Evolutionary conservation across 2,329 filamentous ascomycete genomes (phyloP), one percentile per base, ranked within the genome.

Genomic region (Neopestalotiopsis rosae): DNA sequence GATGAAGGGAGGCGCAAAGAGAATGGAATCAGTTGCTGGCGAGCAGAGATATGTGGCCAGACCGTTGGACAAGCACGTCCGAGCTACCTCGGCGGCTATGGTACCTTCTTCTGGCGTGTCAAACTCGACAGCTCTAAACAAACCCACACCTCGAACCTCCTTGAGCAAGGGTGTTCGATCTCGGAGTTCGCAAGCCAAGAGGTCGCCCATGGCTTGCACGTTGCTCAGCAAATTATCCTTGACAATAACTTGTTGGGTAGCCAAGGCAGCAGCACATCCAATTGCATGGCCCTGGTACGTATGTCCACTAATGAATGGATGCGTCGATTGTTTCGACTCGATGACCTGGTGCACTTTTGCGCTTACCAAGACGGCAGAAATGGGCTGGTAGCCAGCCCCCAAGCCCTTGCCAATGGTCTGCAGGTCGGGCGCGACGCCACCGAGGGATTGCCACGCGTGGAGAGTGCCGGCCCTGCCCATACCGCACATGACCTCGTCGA

Each of bases 401-500:
- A 92, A 83, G 0, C 86, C 87, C 75, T 92, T 92, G 4, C 88
- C 90, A 32, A 91, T 81, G 1, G 88, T 87, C 75, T 90, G 87
- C n/a, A 92, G 85, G 75, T 92, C 90, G 0, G 85, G 88, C 1
- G 80, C 77, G 6, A 86, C 81, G 4, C 79, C 82, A 57, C 87
- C 82, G 66, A 86, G 80, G 1, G 42, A 49, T 71, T 88, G 81
- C 84, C 84, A 89, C 4, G 86, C 84, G 80, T 90, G 82, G 72
- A 90, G 74, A 64, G 78, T 83, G 1, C 85, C 86, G 1, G 81
- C 81, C 4, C 87, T 80, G 24, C 87, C 87, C 78, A 85, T 83
- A 3, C 87, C 87, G 67, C 83, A 87, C 88, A 91, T 90, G 67
- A 91, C 40, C 81, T 83, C 91, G 75, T 94, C 91, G 5, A 93